phyloP scores from a whole-genome alignment of 176 grass and related monocot species.

The Triticum timopheevii region DNA sequence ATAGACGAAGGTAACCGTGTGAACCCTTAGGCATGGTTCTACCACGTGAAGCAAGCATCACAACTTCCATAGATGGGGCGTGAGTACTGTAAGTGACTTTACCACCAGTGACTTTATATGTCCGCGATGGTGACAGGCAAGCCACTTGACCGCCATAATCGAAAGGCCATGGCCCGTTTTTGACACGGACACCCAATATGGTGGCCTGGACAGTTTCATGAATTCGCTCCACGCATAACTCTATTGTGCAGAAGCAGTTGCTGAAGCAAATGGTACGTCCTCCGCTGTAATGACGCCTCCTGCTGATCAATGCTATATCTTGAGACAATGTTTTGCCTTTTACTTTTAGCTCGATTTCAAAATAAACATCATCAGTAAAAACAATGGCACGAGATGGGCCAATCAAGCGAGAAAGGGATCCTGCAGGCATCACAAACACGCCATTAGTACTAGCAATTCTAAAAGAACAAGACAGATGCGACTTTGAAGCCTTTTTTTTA shows the following conservation, averaged over 20 bases:
- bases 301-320: not conserved
- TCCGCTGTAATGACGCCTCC: not conserved
- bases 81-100: not conserved
- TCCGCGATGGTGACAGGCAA: not conserved
- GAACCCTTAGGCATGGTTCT: not conserved
- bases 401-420: not conserved
- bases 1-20: not conserved
- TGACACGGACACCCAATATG: not conserved
- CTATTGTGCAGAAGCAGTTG: not conserved
- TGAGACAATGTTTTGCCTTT: not conserved
- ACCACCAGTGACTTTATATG: not conserved
- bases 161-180: not conserved
- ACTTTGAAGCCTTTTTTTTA: not conserved
- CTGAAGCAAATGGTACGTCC: not conserved
- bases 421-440: not conserved
- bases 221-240: not conserved
- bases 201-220: not conserved
- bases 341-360: not conserved
- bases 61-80: not conserved
- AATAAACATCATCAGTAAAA: not conserved
- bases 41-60: not conserved
- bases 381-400: not conserved
- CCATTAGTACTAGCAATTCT: not conserved
- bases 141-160: not conserved
- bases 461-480: too few relatives aligned